Base-by-base conservation (phyloP, 148 eudicot species). In the Fallopia convolvulus region DNA sequence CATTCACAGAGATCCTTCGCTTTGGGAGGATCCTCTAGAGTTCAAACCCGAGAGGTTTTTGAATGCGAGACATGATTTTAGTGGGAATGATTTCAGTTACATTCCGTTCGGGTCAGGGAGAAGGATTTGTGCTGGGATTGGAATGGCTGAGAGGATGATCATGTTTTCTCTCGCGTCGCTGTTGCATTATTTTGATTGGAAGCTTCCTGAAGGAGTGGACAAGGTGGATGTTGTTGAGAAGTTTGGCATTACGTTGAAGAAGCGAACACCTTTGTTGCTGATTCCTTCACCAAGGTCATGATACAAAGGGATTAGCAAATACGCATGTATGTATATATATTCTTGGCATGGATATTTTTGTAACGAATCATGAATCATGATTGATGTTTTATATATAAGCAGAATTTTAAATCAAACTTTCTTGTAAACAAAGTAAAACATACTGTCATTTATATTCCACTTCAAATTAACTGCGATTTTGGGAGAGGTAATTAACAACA, bases 101-200 rank as follows among this genome's bases (percentile, higher is more conserved):
- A 39, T 93, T 8, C 97, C 97, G 0, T 93, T 91, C 44, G 89
- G 97, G 17, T 88, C 94, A 0, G 97, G 98, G 3, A 75, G 97
- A 76, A 89, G 97, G 76, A 85, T 81, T 9, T 93, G 94, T 79
- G 89, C 86, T 0, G 94, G 98, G 23, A 78, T 79, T 1, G 78
- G 82, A 0, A 72, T 87, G 90, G 94, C 89, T 7, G 88, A 87
- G 81, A 84, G 85, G 80, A 86, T 85, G 88, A 52, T 90, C 23
- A 18, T 84, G 84, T 84, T 74, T 56, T 80, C 83, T 1, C 81
- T 91, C 0, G 97, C 90, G 66, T 81, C 93, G 1, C 44, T 93
- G 23, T 8, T 91, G 18, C 94, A 87, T 82, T 80, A 87, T 15
- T 93, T 93, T 44, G 85, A 91, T 6, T 89, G 92, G 93, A 82